Percentiles rank a stretch among this genome's conserved stretches.
These are phyloP conservation scores for Fusarium guadeloupense DNA, from an alignment of 2,329 filamentous ascomycete genomes.

Conservation along the genomic window DNA sequence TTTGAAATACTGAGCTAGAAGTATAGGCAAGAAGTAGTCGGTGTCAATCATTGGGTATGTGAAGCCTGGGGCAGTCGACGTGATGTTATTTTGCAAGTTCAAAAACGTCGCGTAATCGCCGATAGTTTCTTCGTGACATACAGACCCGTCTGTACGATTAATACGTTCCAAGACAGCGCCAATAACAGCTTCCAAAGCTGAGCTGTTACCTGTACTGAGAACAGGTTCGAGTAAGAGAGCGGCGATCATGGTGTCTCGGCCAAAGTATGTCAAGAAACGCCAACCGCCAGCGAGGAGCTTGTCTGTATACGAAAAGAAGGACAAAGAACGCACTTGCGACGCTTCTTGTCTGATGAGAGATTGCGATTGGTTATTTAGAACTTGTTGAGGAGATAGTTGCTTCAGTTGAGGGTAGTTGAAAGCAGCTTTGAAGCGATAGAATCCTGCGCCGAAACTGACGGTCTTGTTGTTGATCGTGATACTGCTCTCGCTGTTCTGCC, in stretches of 20 bases:
- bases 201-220: constrained; percentile 62
- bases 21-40: constrained; percentile 67
- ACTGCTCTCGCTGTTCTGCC: constrained; percentile 33
- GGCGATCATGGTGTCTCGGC: constrained; percentile 71
- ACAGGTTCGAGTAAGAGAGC: constrained; percentile 66
- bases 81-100: constrained; percentile 62
- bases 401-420: constrained; percentile 70
- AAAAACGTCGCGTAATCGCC: constrained; percentile 71
- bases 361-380: constrained; percentile 59
- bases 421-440: constrained; percentile 66
- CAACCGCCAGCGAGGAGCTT: constrained; percentile 72
- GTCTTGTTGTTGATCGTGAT: constrained; percentile 51
- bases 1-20: constrained; percentile 68
- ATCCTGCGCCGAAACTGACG: constrained; percentile 60
- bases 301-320: constrained; percentile 70
- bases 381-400: constrained; percentile 59
- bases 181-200: constrained; percentile 69
- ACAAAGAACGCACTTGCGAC: constrained; percentile 48
- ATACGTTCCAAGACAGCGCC: constrained; percentile 68
- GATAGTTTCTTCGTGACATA: constrained; percentile 72
- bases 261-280: constrained; percentile 74
- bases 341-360: constrained; percentile 53
- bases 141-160: constrained; percentile 66
- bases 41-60: constrained; percentile 72
- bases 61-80: constrained; percentile 62